Base-by-base conservation (phyloP, 495 filamentous ascomycete genomes). In the Hypomontagnella submonticulosa region DNA sequence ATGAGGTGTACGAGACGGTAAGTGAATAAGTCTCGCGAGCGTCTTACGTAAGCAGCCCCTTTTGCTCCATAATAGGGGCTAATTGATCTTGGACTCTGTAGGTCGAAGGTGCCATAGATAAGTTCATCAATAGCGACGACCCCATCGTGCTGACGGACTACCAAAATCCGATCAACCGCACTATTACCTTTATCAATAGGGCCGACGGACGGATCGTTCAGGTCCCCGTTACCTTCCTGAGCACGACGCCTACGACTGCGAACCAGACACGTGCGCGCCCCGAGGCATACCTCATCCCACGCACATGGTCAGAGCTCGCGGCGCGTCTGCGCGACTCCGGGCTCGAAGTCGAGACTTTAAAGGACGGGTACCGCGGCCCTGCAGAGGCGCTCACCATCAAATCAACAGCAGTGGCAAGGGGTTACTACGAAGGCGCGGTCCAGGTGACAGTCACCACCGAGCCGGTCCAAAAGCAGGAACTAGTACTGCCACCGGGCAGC, bases 361-460 rank as follows among this genome's bases (percentile, higher is more conserved):
- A 50, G 3, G 46, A 61, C 2, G 67, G 54, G 46, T 76, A 73
- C 51, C 46, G 47, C 5, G 74, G 72, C 37, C 37, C 50, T 0
- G 74, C 73, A 2, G 70, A 75, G 51, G 63, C 69, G 33, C 63
- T 73, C 2, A 67, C 48, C 1, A 67, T 76, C 20, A 60, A 61
- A 1, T 66, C 70, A 0, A 61, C 72, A 5, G n/a, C 18, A 3
- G 44, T 73, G 11, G 72, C 59, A 23, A 1, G 40, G 34, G 43
- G 42, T 6, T 75, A 73, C 58, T 73, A 76, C 68, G 74, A 76
- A 44, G 74, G 74, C 56, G 68, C 65, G 23, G 54, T 75, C n/a
- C 69, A 65, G 42, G 69, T 73, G 13, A 75, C 67, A 10, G 70
- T 73, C n/a, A 71, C 70, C 16, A 67, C 72, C 4, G 46, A 65